These are phyloP conservation scores for Exophiala alcalophila DNA, from an alignment of 2,329 filamentous ascomycete species.

Conservation along the genomic window DNA sequence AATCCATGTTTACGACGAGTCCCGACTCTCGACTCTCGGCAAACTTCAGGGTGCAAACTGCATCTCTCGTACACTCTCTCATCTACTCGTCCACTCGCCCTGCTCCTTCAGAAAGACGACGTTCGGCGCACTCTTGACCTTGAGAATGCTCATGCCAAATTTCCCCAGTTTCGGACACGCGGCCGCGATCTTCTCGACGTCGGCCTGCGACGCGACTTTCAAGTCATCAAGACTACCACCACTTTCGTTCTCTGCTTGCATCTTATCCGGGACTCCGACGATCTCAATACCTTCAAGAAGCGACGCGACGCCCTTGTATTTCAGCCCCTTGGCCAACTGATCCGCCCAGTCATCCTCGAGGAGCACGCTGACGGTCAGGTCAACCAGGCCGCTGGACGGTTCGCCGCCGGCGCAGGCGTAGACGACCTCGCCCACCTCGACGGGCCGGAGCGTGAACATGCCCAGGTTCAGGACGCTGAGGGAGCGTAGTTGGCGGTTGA, in stretches of 20 bases:
- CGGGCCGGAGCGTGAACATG: conserved; percentile 22
- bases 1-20: too few relatives aligned
- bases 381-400: conserved; percentile 12
- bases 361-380: conserved; percentile 25
- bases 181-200: conserved; percentile 22
- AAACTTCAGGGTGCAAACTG: too few relatives aligned
- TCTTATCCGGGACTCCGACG: conserved; percentile 23
- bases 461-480: conserved; percentile 26
- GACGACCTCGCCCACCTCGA: conserved; percentile 23
- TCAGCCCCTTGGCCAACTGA: conserved; percentile 15
- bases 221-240: too few relatives aligned
- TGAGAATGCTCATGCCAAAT: conserved; percentile 27
- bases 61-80: not conserved
- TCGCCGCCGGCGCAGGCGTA: conserved; percentile 19
- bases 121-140: conserved; percentile 24
- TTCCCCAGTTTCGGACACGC: conserved; percentile 21
- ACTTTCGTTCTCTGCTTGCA: conserved; percentile 8
- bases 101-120: conserved; percentile 22
- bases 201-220: conserved; percentile 19
- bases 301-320: conserved; percentile 8
- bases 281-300: conserved; percentile 27
- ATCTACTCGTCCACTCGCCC: conserved; percentile 14
- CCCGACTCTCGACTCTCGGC: too few relatives aligned
- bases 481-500: conserved; percentile 7
- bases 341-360: conserved; percentile 25